Evolutionary conservation across 192 early-diverging fungal species (phyloP).

Genomic region (Coemansia sp.): DNA sequence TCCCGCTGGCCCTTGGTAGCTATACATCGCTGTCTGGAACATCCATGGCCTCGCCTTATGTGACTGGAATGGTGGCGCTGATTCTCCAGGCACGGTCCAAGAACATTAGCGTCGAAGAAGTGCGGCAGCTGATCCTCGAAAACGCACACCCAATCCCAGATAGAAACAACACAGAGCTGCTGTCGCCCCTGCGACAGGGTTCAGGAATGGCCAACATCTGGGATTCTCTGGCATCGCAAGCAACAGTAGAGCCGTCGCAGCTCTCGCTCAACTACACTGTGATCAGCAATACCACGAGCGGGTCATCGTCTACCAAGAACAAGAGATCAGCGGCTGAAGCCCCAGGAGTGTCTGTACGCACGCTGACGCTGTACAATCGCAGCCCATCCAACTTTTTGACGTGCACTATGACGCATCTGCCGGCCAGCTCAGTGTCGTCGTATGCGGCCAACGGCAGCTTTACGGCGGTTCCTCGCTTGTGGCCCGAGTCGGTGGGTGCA

Average conservation of each 20-base stretch:
- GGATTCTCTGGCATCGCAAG: conserved; percentile 30
- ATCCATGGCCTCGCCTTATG: conserved; percentile 68
- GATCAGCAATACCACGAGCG: neutral
- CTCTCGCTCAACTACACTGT: conserved; percentile 47
- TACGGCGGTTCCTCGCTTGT: conserved; percentile 30
- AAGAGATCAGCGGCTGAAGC: no score
- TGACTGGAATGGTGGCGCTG: conserved; percentile 50
- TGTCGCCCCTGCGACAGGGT: conserved; percentile 51
- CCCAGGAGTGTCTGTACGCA: conserved; percentile 12
- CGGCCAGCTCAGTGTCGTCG: conserved; percentile 46
- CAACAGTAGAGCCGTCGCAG: conserved; percentile 42
- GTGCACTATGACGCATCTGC: conserved; percentile 45
- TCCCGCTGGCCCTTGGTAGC: conserved; percentile 56
- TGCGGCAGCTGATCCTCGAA: conserved; percentile 42
- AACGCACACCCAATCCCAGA: conserved; percentile 36
- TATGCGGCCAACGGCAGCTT: conserved; percentile 48
- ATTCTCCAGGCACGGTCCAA: conserved; percentile 42
- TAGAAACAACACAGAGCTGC: conserved; percentile 33
- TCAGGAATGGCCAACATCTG: conserved; percentile 47
- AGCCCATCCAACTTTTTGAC: conserved; percentile 37
- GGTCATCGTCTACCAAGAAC: no score
- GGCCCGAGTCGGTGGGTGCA: conserved; percentile 28
- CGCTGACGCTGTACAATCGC: conserved; percentile 35
- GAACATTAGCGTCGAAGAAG: conserved; percentile 23
- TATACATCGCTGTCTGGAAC: conserved; percentile 63